Percentiles rank a stretch among this genome's conserved stretches.
Conservation (phyloP, 371 early-diverging fungal species). For the Mortierella sp. region DNA sequence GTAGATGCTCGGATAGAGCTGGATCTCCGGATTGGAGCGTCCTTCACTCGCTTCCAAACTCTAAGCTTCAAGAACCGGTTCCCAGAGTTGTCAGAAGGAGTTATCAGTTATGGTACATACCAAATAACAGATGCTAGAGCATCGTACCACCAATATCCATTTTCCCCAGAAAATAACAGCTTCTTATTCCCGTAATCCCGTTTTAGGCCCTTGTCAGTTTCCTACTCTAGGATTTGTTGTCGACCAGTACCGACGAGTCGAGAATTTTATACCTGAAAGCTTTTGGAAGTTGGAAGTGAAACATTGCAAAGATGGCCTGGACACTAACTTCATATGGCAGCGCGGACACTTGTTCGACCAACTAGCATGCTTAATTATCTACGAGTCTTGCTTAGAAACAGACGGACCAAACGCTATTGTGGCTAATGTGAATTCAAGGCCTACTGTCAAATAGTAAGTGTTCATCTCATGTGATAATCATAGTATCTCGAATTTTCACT, state of each 20-base stretch:
- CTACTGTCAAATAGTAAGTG: constrained; percentile 83
- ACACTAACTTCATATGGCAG: constrained; percentile 82
- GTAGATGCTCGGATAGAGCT: constrained; percentile 95
- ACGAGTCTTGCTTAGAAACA: constrained; percentile 75
- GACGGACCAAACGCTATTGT: constrained; percentile 70
- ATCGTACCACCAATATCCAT: too few species aligned
- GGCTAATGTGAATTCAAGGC: constrained; percentile 66
- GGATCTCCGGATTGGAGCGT: constrained; percentile 98
- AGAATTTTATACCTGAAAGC: constrained; percentile 90
- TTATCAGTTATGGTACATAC: constrained; percentile 91
- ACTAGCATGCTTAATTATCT: constrained; percentile 75
- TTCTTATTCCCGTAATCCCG: neutral
- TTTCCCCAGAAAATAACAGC: too few species aligned
- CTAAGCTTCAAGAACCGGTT: constrained; percentile 69
- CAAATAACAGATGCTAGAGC: neutral
- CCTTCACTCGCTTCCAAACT: constrained; percentile 97
- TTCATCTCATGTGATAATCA: neutral
- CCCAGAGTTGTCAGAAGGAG: constrained; percentile 60
- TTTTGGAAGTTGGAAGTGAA: constrained; percentile 92
- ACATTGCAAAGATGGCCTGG: constrained; percentile 61
- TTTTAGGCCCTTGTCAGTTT: constrained; percentile 97
- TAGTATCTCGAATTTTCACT: neutral
- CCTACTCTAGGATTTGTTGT: constrained; percentile 99
- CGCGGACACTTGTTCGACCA: constrained; percentile 85
- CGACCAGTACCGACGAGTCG: constrained; percentile 83